These are phyloP conservation scores for Penicillium paxilli DNA, from an alignment of 495 filamentous ascomycete genomes.

Conservation along the genomic window DNA sequence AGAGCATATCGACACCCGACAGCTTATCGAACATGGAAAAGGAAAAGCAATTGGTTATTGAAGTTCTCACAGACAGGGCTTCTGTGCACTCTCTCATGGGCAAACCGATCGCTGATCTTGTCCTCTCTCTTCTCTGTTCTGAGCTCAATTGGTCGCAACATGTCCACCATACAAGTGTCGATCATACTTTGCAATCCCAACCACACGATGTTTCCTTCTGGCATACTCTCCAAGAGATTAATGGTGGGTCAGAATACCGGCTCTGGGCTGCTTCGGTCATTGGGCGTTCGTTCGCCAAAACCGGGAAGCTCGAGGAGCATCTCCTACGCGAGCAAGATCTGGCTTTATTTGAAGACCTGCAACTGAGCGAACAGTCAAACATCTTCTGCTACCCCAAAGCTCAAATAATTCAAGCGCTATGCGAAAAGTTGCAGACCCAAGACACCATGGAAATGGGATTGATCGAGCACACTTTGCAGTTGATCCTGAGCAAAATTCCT, in stretches of 20 bases:
- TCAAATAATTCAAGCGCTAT: conserved; percentile 63
- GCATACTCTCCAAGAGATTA: conserved; percentile 65
- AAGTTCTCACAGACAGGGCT: conserved; percentile 71
- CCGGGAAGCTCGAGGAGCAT: conserved; percentile 55
- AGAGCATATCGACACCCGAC: conserved; percentile 54
- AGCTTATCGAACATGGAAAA: conserved; percentile 59
- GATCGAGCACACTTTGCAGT: conserved; percentile 74
- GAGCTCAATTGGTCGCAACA: conserved; percentile 63
- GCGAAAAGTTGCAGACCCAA: conserved; percentile 63
- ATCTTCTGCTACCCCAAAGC: conserved; percentile 40
- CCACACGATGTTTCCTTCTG: conserved; percentile 64
- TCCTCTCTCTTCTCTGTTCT: conserved; percentile 70
- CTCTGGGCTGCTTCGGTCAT: conserved; percentile 84
- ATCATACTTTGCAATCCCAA: conserved; percentile 56
- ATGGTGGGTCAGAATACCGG: conserved; percentile 66
- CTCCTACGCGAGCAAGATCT: conserved; percentile 43
- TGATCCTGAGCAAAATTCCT: conserved; percentile 60
- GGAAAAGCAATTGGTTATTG: conserved; percentile 72
- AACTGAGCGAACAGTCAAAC: conserved; percentile 6
- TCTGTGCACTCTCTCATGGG: conserved; percentile 62
- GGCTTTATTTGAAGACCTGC: conserved; percentile 18
- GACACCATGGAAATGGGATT: conserved; percentile 65
- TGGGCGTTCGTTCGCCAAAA: conserved; percentile 79
- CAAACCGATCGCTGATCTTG: conserved; percentile 64
- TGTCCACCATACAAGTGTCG: conserved; percentile 56